phyloP scores from a whole-genome alignment of 371 early-diverging fungal species.

The Rhizopus arrhizus region DNA sequence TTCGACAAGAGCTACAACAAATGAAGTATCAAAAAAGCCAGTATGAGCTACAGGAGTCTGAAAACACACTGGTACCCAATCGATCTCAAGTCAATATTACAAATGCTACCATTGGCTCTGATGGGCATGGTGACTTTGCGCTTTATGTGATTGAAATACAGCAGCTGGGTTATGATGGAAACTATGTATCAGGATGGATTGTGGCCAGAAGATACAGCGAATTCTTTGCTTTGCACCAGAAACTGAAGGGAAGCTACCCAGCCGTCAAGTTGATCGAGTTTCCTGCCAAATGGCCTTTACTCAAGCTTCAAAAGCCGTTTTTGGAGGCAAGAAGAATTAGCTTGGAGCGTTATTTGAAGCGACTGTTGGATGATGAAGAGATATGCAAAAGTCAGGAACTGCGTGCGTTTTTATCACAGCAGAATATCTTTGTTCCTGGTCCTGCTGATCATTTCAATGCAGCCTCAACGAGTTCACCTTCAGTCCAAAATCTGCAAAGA shows the following conservation, averaged over 20 bases:
- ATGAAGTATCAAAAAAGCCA: conserved; percentile 68
- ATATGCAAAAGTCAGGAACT: conserved; percentile 63
- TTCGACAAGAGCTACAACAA: conserved; percentile 63
- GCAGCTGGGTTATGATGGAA: conserved; percentile 56
- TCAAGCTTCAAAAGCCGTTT: conserved; percentile 62
- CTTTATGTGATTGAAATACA: conserved; percentile 82
- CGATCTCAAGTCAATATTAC: conserved; percentile 64
- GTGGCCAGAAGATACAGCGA: conserved; percentile 81
- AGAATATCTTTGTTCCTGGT: conserved; percentile 55
- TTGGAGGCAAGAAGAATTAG: conserved; percentile 71
- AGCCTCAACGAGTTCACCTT: conserved; percentile 17
- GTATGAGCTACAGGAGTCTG: conserved; percentile 66
- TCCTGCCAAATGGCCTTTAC: conserved; percentile 71
- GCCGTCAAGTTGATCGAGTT: conserved; percentile 69
- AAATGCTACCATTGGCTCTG: conserved; percentile 59
- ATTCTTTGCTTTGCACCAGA: conserved; percentile 77
- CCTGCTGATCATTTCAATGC: conserved; percentile 27
- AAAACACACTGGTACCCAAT: conserved; percentile 69
- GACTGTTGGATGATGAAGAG: conserved; percentile 52
- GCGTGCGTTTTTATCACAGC: conserved; percentile 67
- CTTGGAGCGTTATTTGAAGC: conserved; percentile 75
- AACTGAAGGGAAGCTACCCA: conserved; percentile 59
- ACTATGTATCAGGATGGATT: conserved; percentile 74
- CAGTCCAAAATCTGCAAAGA: conserved; percentile 30
- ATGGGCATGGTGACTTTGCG: conserved; percentile 66